Percentiles rank a stretch among this genome's conserved stretches.
Conservation (phyloP, 306 rosid species). For the Castanopsis chinensis region DNA sequence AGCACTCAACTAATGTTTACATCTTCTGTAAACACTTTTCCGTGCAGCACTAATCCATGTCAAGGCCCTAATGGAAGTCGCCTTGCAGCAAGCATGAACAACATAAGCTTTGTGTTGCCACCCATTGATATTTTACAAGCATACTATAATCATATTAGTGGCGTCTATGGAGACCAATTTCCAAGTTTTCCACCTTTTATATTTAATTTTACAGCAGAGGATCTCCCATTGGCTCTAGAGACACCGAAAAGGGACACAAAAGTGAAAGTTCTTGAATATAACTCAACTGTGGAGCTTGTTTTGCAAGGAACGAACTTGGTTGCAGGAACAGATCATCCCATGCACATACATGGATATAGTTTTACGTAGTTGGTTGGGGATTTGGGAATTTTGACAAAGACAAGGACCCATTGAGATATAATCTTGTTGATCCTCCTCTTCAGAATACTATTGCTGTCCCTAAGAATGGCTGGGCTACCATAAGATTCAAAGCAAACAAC, state of each 20-base stretch:
- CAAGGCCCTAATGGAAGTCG: constrained; percentile 24
- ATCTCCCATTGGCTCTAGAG: constrained; percentile 19
- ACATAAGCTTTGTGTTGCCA: constrained; percentile 46
- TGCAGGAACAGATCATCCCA: constrained; percentile 46
- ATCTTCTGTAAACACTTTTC: constrained; percentile 34
- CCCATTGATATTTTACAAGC: constrained; percentile 34
- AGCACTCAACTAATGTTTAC: constrained; percentile 28
- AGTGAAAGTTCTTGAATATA: constrained; percentile 40
- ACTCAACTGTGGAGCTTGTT: constrained; percentile 36
- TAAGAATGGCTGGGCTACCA: constrained; percentile 44
- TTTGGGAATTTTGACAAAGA: constrained; percentile 50
- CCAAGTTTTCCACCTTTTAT: constrained; percentile 33
- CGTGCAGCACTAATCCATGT: constrained; percentile 33
- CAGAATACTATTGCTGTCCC: constrained; percentile 49
- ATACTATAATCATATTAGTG: constrained; percentile 35
- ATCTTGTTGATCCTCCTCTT: constrained; percentile 51
- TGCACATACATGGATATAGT: constrained; percentile 61
- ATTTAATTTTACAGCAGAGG: constrained; percentile 39
- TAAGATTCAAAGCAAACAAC: constrained; percentile 35
- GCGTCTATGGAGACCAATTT: constrained; percentile 32
- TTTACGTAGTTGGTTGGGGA: constrained; percentile 48
- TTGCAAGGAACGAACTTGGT: constrained; percentile 49
- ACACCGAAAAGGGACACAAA: constrained; percentile 30
- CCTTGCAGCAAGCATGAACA: constrained; percentile 55
- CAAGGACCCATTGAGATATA: constrained; percentile 40